These are phyloP conservation scores for Pleurotus pulmonarius DNA, from an alignment of 768 basidiomycete species.

Conservation along the genomic window DNA sequence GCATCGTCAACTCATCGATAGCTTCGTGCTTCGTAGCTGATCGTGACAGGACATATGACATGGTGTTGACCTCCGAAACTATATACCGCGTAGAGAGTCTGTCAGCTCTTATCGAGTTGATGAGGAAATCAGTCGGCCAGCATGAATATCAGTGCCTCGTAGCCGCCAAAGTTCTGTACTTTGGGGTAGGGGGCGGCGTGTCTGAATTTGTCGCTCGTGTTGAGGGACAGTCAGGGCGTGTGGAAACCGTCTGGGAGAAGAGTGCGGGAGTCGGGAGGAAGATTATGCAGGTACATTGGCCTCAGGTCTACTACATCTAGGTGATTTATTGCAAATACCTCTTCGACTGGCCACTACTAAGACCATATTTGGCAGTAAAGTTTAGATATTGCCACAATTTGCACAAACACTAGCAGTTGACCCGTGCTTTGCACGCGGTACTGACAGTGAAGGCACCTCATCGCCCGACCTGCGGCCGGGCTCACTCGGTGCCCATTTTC, in stretches of 20 bases:
- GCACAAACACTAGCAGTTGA: too few relatives aligned
- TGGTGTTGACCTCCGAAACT: constrained; percentile 89
- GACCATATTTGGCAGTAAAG: too few relatives aligned
- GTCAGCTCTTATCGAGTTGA: constrained; percentile 49
- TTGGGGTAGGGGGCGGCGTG: constrained; percentile 91
- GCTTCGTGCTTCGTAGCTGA: neutral
- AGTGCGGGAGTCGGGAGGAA: constrained; percentile 68
- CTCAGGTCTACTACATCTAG: too few relatives aligned
- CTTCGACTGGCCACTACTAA: too few relatives aligned
- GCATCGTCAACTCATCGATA: neutral
- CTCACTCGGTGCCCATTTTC: too few relatives aligned
- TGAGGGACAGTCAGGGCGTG: constrained; percentile 33
- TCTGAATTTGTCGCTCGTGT: constrained; percentile 64
- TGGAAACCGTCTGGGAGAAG: constrained; percentile 63
- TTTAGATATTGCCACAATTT: too few relatives aligned
- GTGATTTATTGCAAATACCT: too few relatives aligned
- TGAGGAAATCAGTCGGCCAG: constrained; percentile 30
- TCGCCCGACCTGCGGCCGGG: too few relatives aligned
- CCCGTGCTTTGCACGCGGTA: too few relatives aligned
- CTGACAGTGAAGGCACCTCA: too few relatives aligned
- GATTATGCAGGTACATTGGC: constrained; percentile 64
- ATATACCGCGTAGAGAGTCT: constrained; percentile 77
- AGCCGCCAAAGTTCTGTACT: constrained; percentile 90
- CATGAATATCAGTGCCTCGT: constrained; percentile 55
- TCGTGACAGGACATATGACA: constrained; percentile 45